Evolutionary conservation across 225 moss, liverwort and hornwort species (phyloP).

Genomic region (Bryoerythrophyllum caledonicum): DNA sequence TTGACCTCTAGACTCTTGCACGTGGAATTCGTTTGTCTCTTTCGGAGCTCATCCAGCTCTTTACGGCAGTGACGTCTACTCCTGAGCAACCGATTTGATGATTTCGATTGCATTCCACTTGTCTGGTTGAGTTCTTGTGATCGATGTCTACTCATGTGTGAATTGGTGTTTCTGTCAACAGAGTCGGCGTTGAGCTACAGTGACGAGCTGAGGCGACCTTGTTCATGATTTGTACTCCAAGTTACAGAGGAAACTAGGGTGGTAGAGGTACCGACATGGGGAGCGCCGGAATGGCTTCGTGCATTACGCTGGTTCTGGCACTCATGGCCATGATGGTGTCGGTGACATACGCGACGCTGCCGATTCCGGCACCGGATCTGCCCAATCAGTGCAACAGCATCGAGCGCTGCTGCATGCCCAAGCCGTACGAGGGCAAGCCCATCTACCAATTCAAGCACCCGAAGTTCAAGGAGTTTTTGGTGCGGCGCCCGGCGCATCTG

Average conservation of each 20-base stretch:
- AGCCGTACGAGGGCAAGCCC: slow-evolving; percentile 20
- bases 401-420: slow-evolving; percentile 47
- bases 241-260: background rate
- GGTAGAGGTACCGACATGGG: background rate
- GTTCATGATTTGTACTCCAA: background rate
- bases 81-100: too few species aligned
- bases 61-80: too few species aligned
- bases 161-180: background rate
- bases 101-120: background rate
- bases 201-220: background rate
- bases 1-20: too few species aligned
- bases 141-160: background rate
- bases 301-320: background rate
- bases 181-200: background rate
- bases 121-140: background rate
- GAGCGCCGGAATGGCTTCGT: background rate
- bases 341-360: background rate
- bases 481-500: slow-evolving; percentile 36
- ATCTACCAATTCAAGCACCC: background rate
- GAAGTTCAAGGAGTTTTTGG: background rate
- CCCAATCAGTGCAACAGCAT: slow-evolving; percentile 30
- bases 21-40: too few species aligned
- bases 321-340: too few species aligned
- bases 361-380: slow-evolving; percentile 31
- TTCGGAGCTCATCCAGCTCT: too few species aligned